Percentiles rank a stretch among this genome's conserved stretches.
Conservation (phyloP, 129 eudicot genomes). For the Tagetes erecta region DNA sequence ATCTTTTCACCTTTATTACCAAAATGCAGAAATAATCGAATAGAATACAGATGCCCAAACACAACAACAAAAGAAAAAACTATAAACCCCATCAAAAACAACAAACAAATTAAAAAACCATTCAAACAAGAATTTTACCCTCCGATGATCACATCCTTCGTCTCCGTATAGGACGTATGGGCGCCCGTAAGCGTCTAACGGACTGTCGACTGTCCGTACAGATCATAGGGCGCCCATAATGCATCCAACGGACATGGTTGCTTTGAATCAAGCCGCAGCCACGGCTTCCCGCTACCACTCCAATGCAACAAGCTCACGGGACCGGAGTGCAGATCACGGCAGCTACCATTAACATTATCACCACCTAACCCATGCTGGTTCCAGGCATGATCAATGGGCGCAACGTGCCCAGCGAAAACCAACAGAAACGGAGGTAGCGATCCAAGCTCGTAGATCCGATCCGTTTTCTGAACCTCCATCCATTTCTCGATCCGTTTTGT, state of each 20-base stretch:
- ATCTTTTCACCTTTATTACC: slow-evolving; percentile 34
- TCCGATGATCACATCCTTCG: neutral
- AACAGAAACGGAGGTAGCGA: slow-evolving; percentile 90
- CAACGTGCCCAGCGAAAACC: slow-evolving; percentile 90
- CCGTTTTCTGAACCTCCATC: slow-evolving; percentile 90
- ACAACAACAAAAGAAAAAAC: slow-evolving; percentile 21
- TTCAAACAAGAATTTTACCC: slow-evolving; percentile 61
- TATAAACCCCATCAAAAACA: slow-evolving; percentile 27
- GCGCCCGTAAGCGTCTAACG: too few relatives aligned
- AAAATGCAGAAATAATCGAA: slow-evolving; percentile 43
- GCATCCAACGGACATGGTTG: slow-evolving; percentile 78
- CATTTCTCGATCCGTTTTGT: slow-evolving; percentile 79
- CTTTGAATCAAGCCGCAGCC: slow-evolving; percentile 74
- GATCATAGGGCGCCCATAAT: slow-evolving; percentile 89
- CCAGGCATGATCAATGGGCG: slow-evolving; percentile 94
- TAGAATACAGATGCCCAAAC: slow-evolving; percentile 32
- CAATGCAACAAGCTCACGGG: slow-evolving; percentile 88
- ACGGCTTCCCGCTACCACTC: slow-evolving; percentile 96
- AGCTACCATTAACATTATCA: slow-evolving; percentile 85
- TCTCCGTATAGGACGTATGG: too few relatives aligned
- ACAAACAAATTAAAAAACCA: slow-evolving; percentile 21
- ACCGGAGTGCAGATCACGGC: slow-evolving; percentile 93
- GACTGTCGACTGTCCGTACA: slow-evolving; percentile 49
- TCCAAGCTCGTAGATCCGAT: slow-evolving; percentile 91
- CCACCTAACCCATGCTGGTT: slow-evolving; percentile 97